phyloP scores from a whole-genome alignment of 2,329 filamentous ascomycete species.

The Colletotrichum cordylinicola region DNA sequence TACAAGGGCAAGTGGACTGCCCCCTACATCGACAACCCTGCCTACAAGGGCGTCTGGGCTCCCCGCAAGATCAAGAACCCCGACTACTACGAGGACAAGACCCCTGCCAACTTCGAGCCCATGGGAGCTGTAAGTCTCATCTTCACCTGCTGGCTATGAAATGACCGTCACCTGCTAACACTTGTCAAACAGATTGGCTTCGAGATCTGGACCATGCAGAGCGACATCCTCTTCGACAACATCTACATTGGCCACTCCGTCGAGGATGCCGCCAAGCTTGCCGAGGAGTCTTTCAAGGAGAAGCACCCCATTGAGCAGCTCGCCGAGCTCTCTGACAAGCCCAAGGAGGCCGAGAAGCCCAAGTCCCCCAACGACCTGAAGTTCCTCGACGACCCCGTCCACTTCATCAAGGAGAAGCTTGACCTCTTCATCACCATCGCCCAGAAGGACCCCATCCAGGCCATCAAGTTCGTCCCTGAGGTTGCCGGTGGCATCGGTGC shows the following conservation, averaged over 20 bases:
- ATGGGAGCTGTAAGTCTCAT: slow-evolving; percentile 85
- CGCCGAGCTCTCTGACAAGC: slow-evolving; percentile 79
- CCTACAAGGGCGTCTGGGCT: slow-evolving; percentile 95
- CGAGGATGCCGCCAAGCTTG: slow-evolving; percentile 88
- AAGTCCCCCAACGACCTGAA: slow-evolving; percentile 78
- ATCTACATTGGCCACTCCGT: slow-evolving; percentile 99
- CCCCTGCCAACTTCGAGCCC: slow-evolving; percentile 93
- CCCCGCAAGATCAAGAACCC: slow-evolving; percentile 98
- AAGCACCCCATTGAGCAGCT: slow-evolving; percentile 87
- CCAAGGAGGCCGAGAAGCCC: slow-evolving; percentile 71
- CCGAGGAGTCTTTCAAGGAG: slow-evolving; percentile 86
- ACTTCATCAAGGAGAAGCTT: slow-evolving; percentile 89
- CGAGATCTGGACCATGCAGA: slow-evolving; percentile 99
- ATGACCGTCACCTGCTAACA: not conserved
- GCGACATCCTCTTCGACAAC: slow-evolving; percentile 98
- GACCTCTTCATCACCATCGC: slow-evolving; percentile 87
- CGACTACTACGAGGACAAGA: slow-evolving; percentile 96
- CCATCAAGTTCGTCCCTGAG: slow-evolving; percentile 89
- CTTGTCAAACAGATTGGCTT: slow-evolving; percentile 78
- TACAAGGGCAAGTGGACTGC: slow-evolving; percentile 99
- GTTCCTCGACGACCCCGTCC: slow-evolving; percentile 90
- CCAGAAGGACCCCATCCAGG: slow-evolving; percentile 81
- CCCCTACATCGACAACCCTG: slow-evolving; percentile 93
- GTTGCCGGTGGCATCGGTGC: slow-evolving; percentile 82
- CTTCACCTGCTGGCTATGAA: not conserved